Base-by-base conservation (phyloP, 148 eudicot genomes). In the Rhododendron henanense region DNA sequence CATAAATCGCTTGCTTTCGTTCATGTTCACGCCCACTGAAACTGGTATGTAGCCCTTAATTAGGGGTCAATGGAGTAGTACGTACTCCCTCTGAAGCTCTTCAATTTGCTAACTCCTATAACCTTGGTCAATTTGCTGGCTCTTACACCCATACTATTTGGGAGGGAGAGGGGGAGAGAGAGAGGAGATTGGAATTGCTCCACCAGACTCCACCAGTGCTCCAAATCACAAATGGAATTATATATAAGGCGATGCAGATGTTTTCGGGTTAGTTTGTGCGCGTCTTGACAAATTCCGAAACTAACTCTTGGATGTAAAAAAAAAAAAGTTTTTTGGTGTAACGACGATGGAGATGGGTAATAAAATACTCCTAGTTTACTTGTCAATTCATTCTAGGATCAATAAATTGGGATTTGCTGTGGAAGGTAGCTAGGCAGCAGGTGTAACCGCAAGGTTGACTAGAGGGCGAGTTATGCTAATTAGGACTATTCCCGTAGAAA, bases 1-100 rank as follows among this genome's bases (percentile, higher is more conserved):
- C 76, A 90, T 87, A 41, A 87, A 90, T 51, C 89, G 87, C 85
- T 87, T 85, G 2, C 89, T 84, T 81, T 86, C 83, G 16, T 28
- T 15, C 33, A 3, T 25, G 45, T 57, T 85, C 71, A 79, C 41
- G 2, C 92, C 92, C 35, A 90, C 89, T 51, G 80, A 39, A 21
- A 90, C 71, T 7, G 92, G 90, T 45, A 90, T 37, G 13, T 87
- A 87, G 5, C 90, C 92, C 84, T 50, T 87, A n/a, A n/a, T n/a
- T n/a, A 0, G 89, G 90, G 15, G 86, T 53, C 57, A 47, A 2
- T 21, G 75, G 33, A 31, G 41, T 31, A 31, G 31, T 31, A n/a
- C n/a, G n/a, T n/a, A 8, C 28, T 63, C 35, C 74, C 83, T 84
- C 41, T 84, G 6, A 81, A 31, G 47, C 82, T 35, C 63, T 84